A percentile compares a stretch with the other conserved stretches of the same genome.
phyloP scores from a whole-genome alignment of 352 stramenopile species.

The Saprolegnia parasitica region DNA sequence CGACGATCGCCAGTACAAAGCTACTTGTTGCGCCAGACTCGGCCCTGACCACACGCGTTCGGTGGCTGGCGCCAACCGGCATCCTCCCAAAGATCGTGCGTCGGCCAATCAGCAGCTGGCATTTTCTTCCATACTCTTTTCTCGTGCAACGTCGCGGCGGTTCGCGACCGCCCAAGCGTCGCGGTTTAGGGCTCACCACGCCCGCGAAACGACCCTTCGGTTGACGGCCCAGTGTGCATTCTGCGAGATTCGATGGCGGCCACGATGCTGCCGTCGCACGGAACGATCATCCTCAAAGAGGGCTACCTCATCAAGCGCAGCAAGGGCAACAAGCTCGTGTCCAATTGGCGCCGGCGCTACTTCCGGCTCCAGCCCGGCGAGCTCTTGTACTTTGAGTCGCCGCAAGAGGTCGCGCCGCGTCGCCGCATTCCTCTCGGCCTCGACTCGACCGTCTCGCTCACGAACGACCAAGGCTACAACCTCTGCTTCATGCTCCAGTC shows the following conservation, averaged over 20 bases:
- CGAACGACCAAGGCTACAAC: constrained; percentile 62
- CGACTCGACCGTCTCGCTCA: constrained; percentile 49
- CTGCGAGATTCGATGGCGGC: background rate
- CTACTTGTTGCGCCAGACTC: no score
- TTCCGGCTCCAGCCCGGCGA: constrained; percentile 60
- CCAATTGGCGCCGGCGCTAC: constrained; percentile 58
- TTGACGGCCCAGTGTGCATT: background rate
- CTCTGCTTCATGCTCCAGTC: constrained; percentile 54
- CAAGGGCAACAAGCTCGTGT: constrained; percentile 35
- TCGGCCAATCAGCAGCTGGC: background rate
- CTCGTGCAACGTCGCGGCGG: no score
- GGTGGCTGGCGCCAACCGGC: background rate
- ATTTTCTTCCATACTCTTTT: no score
- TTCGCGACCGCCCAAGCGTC: background rate
- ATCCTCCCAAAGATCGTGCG: background rate
- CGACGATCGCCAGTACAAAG: no score
- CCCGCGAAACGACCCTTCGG: background rate
- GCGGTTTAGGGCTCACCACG: background rate
- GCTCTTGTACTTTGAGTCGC: constrained; percentile 52
- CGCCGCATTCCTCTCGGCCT: constrained; percentile 46
- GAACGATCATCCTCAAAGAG: constrained; percentile 48
- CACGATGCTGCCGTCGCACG: background rate
- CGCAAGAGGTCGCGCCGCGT: constrained; percentile 36
- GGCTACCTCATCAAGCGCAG: constrained; percentile 69
- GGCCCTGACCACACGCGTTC: background rate